These are phyloP conservation scores for Trichoderma afroharzianum DNA, from an alignment of 2,329 filamentous ascomycete genomes.

Conservation along the genomic window DNA sequence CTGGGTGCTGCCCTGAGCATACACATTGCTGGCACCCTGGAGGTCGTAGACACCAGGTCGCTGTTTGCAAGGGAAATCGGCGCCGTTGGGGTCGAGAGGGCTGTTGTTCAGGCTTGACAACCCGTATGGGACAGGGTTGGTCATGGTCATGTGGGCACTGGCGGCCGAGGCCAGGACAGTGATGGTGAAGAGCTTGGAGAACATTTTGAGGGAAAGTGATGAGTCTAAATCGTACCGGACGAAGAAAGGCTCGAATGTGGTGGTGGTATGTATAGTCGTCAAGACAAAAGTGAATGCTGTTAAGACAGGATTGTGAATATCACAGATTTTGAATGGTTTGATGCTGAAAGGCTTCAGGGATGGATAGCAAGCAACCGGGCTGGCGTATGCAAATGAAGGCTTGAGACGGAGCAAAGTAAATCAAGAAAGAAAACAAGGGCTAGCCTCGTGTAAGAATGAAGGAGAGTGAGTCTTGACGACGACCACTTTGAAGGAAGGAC, in stretches of 20 bases:
- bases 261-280: constrained; percentile 28
- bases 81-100: too few species aligned
- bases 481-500: constrained; percentile 23
- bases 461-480: constrained; percentile 33
- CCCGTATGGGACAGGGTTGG: constrained; percentile 61
- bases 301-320: constrained; percentile 16
- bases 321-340: constrained; percentile 14
- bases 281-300: constrained; percentile 19
- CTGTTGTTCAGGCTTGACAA: too few species aligned
- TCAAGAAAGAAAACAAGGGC: constrained; percentile 31
- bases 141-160: constrained; percentile 75
- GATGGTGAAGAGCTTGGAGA: constrained; percentile 46
- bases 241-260: constrained; percentile 24
- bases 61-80: constrained; percentile 80
- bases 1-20: constrained; percentile 42
- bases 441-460: constrained; percentile 31
- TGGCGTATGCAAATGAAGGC: not conserved
- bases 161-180: constrained; percentile 57
- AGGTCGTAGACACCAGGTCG: constrained; percentile 44
- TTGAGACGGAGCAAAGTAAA: not conserved
- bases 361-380: constrained; percentile 14
- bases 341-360: constrained; percentile 25
- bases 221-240: constrained; percentile 30
- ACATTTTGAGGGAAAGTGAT: constrained; percentile 44
- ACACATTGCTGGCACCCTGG: constrained; percentile 51